Evolutionary conservation across 148 eudicot genomes (phyloP).

Genomic region (Camellia sinensis): DNA sequence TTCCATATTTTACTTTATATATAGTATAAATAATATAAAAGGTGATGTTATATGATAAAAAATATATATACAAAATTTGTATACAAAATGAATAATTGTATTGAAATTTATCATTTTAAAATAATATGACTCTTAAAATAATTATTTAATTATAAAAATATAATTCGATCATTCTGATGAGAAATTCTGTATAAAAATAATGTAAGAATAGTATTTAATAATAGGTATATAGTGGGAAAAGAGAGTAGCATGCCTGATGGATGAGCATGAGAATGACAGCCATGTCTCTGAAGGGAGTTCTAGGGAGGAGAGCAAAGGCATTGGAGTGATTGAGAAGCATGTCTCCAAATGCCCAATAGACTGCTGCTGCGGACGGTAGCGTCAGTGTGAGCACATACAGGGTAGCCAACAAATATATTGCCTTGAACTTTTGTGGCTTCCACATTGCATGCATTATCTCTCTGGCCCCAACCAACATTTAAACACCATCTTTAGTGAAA

Average conservation of each 20-base stretch:
- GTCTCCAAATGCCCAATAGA: conserved; percentile 93
- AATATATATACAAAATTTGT: too few relatives aligned
- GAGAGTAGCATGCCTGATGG: conserved; percentile 56
- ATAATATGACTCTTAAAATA: too few relatives aligned
- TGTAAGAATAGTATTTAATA: too few relatives aligned
- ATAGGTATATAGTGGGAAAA: neutral
- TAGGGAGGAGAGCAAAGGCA: conserved; percentile 84
- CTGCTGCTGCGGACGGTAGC: conserved; percentile 82
- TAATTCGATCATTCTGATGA: too few relatives aligned
- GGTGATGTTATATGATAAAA: too few relatives aligned
- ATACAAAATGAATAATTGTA: too few relatives aligned
- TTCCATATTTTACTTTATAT: too few relatives aligned
- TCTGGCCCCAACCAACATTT: conserved; percentile 30
- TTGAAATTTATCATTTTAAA: too few relatives aligned
- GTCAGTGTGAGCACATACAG: conserved; percentile 76
- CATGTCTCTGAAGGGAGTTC: conserved; percentile 74
- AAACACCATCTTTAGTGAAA: neutral
- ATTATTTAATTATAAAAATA: too few relatives aligned
- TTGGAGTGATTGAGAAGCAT: conserved; percentile 81
- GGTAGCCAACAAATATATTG: conserved; percentile 74
- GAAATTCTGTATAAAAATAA: too few relatives aligned
- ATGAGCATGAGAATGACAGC: conserved; percentile 93
- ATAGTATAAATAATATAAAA: too few relatives aligned
- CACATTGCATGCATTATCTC: conserved; percentile 97
- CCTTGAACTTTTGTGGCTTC: conserved; percentile 95